Evolutionary conservation across 73 alveolate genomes (phyloP).

Genomic region (Paraurostyla sp.): DNA sequence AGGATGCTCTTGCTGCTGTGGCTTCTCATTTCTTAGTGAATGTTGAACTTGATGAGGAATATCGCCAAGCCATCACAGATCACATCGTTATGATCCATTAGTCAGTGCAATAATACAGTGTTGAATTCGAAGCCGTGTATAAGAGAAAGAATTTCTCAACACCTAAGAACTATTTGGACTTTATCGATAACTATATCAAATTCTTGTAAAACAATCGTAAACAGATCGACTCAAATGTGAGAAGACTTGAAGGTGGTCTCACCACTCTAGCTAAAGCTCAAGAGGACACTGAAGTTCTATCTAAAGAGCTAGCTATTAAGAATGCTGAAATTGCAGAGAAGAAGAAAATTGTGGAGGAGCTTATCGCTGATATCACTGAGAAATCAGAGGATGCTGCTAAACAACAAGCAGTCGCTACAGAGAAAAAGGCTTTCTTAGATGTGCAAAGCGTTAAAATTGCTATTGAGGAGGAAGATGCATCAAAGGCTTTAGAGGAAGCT

Average conservation of each 20-base stretch:
- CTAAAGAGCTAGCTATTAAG: conserved; percentile 83
- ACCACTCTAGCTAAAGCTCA: conserved; percentile 95
- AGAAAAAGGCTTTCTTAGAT: conserved; percentile 82
- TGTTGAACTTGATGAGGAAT: conserved; percentile 86
- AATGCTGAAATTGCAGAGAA: conserved; percentile 86
- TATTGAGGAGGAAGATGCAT: conserved; percentile 84
- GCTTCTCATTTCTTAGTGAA: conserved; percentile 93
- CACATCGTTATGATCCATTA: conserved; percentile 95
- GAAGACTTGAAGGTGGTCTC: conserved; percentile 95
- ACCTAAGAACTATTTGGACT: conserved; percentile 99
- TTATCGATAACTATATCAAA: conserved; percentile 89
- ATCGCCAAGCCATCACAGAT: conserved; percentile 86
- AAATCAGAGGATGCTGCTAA: conserved; percentile 83
- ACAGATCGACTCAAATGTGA: conserved; percentile 83
- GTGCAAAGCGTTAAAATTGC: conserved; percentile 77
- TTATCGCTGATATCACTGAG: conserved; percentile 84
- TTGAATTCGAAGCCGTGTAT: conserved; percentile 92
- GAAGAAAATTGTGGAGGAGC: conserved; percentile 79
- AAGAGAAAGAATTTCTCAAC: conserved; percentile 98
- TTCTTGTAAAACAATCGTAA: conserved; percentile 86
- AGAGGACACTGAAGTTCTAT: conserved; percentile 91
- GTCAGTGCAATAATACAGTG: conserved; percentile 88
- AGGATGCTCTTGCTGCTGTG: conserved; percentile 97
- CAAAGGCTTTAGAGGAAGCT: conserved; percentile 84
- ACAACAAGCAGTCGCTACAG: conserved; percentile 82